These are phyloP conservation scores for Pythium oligandrum DNA, from an alignment of 352 stramenopile species.

Conservation along the genomic window DNA sequence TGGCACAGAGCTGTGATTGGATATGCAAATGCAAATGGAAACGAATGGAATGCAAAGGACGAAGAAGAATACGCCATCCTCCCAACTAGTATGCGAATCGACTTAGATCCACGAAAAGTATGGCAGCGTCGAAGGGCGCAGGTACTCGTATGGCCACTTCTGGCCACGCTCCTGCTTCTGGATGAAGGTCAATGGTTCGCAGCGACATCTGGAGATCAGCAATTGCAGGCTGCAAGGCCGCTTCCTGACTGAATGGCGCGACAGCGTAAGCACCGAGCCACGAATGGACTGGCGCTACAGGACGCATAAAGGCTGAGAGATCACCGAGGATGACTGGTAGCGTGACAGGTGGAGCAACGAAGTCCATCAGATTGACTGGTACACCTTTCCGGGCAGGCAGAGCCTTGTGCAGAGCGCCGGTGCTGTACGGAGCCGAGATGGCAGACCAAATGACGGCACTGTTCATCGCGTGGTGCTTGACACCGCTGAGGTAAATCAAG, in stretches of 20 bases:
- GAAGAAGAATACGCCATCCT: too few relatives aligned
- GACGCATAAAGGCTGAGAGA: constrained; percentile 8
- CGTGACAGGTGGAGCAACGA: constrained; percentile 4
- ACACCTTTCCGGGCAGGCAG: constrained; percentile 2
- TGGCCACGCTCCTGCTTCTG: constrained; percentile 9
- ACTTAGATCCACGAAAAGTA: constrained; percentile 20
- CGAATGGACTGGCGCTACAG: constrained; percentile 8
- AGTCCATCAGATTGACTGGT: constrained; percentile 8
- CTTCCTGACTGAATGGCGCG: constrained; percentile 12
- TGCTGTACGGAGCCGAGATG: constrained; percentile 8
- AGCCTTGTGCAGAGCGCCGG: constrained; percentile 6
- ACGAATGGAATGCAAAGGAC: too few relatives aligned
- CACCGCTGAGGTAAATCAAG: constrained; percentile 11
- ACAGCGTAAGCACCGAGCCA: constrained; percentile 13
- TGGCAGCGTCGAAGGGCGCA: constrained; percentile 11
- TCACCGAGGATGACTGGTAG: constrained; percentile 6
- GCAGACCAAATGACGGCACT: constrained; percentile 9
- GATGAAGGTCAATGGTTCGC: constrained; percentile 8
- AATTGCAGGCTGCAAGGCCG: constrained; percentile 9
- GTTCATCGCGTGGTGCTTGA: constrained; percentile 22
- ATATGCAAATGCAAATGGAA: too few relatives aligned
- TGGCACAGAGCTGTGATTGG: too few relatives aligned
- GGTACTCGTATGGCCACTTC: constrained; percentile 13
- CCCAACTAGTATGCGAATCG: too few relatives aligned
- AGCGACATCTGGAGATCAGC: constrained; percentile 12